These are phyloP conservation scores for Onygenales sp. DNA, from an alignment of 2,329 filamentous ascomycete genomes.

Conservation along the genomic window DNA sequence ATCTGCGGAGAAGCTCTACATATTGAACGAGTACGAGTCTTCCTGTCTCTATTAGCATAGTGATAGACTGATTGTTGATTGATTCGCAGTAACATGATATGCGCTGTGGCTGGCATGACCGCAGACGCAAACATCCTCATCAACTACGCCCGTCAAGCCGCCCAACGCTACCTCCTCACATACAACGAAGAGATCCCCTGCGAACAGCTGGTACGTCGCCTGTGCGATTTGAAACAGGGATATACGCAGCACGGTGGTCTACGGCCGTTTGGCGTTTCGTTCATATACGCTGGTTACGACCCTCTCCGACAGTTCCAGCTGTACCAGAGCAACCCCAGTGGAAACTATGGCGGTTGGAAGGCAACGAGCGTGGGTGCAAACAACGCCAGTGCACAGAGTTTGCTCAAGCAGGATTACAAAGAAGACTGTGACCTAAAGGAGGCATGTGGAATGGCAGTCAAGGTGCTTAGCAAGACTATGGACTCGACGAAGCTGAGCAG, in stretches of 20 bases:
- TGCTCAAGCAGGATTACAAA: conserved; percentile 99
- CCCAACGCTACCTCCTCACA: conserved; percentile 93
- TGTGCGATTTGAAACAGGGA: conserved; percentile 97
- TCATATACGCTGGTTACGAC: conserved; percentile 99
- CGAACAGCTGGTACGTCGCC: conserved; percentile 90
- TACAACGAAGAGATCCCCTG: conserved; percentile 99
- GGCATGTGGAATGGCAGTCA: conserved; percentile 93
- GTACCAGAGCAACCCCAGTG: conserved; percentile 96
- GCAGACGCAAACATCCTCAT: conserved; percentile 99
- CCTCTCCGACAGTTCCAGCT: conserved; percentile 94
- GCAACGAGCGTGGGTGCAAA: conserved; percentile 96
- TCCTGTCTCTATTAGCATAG: not conserved
- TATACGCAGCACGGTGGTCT: conserved; percentile 99
- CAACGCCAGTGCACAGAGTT: conserved; percentile 91
- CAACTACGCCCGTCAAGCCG: conserved; percentile 96
- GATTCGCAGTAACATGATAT: conserved; percentile 88
- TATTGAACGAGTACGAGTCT: conserved; percentile 77
- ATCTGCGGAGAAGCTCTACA: conserved; percentile 99
- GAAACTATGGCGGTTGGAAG: conserved; percentile 99
- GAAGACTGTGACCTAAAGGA: conserved; percentile 95
- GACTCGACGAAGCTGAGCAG: conserved; percentile 97
- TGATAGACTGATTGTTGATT: not conserved
- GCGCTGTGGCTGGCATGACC: conserved; percentile 97
- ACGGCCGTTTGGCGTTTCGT: conserved; percentile 93
- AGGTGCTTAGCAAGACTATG: conserved; percentile 99